Conservation (phyloP, 306 rosid genomes). For the Erythrophleum fordii region DNA sequence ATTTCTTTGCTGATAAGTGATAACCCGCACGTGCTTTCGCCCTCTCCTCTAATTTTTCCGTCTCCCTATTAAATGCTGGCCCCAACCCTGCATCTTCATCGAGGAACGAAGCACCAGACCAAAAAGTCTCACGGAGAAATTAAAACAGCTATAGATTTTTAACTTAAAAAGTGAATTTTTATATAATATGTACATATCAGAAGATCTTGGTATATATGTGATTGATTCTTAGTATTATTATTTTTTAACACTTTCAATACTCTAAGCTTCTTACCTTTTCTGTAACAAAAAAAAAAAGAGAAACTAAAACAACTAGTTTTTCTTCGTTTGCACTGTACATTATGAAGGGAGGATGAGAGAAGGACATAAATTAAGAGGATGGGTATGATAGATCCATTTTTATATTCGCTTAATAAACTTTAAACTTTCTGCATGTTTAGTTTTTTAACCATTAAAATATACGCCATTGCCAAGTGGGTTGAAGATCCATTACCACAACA, state of each 20-base stretch:
- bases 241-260: no score
- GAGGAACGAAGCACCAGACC: neutral
- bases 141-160: no score
- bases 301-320: no score
- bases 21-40: constrained; percentile 8
- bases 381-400: neutral
- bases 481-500: neutral
- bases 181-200: no score
- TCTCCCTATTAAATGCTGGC: neutral
- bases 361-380: neutral
- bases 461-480: neutral
- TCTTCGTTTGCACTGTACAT: neutral
- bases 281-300: no score
- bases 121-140: neutral
- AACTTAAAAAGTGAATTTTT: no score
- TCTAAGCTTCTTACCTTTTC: no score
- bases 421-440: neutral
- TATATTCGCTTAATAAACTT: neutral
- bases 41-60: neutral
- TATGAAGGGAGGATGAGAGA: neutral
- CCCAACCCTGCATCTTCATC: neutral
- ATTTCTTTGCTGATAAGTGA: neutral
- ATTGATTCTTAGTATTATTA: no score
- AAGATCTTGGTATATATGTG: no score
- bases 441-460: neutral